Percentiles rank a stretch among this genome's conserved stretches.
Conservation (phyloP, 2,329 filamentous ascomycete species). For the Thelonectria blattea region DNA sequence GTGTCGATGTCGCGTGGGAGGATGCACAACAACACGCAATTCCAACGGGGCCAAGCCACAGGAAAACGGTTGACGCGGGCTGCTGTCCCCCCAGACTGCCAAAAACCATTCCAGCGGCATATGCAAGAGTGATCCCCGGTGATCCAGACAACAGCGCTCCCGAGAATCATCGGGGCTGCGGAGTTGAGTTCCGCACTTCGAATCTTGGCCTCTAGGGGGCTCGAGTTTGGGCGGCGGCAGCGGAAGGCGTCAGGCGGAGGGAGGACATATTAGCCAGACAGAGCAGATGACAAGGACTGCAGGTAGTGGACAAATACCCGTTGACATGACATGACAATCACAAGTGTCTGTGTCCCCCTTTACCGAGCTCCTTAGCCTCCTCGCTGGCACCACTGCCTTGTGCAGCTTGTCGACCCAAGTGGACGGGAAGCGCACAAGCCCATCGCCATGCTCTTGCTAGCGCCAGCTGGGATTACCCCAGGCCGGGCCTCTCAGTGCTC, state of each 20-base stretch:
- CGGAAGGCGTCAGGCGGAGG: background rate
- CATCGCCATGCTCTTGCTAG: constrained; percentile 12
- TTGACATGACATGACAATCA: constrained; percentile 11
- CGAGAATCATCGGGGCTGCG: constrained; percentile 23
- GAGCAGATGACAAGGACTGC: constrained; percentile 1
- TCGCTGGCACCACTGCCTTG: constrained; percentile 6
- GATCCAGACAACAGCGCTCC: constrained; percentile 21
- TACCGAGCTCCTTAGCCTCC: constrained; percentile 12
- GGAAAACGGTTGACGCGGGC: background rate
- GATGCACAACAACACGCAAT: background rate
- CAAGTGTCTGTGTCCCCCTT: constrained; percentile 5
- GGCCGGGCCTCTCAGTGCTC: constrained; percentile 5
- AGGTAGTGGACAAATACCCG: background rate
- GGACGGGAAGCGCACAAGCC: constrained; percentile 27
- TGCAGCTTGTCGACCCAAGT: constrained; percentile 19
- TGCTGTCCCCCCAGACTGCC: constrained; percentile 1
- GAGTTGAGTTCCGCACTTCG: constrained; percentile 12
- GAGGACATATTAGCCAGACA: background rate
- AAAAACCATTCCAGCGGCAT: constrained; percentile 22
- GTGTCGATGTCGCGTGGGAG: background rate
- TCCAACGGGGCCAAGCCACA: background rate
- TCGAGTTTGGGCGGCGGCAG: constrained; percentile 2
- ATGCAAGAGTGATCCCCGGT: constrained; percentile 31
- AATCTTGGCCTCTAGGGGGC: constrained; percentile 9
- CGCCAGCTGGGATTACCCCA: constrained; percentile 14